Base-by-base conservation (phyloP, 2,329 filamentous ascomycete species). In the Dactylonectria estremocensis region DNA sequence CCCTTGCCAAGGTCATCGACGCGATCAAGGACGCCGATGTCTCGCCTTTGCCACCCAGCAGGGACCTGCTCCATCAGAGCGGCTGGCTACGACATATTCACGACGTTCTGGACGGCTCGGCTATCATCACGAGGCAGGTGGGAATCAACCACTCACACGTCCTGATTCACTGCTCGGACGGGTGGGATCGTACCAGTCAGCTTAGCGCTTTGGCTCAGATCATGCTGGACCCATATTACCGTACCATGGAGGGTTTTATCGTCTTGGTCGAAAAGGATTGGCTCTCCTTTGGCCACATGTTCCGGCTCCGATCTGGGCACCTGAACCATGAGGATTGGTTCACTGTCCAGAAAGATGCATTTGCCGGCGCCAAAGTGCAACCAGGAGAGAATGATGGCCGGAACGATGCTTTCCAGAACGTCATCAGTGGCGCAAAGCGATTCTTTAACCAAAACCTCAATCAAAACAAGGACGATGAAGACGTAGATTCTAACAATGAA, bases 271-370 rank as follows among this genome's bases (percentile, higher is more conserved):
- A 99, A 81, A 99, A 99, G 80, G 96, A 99, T 78, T 99, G 96
- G 94, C 83, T 99, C 13, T 96, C 95, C 0, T 99, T 98, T 82
- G 96, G 96, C 2, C 95, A 99, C 81, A 98, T 97, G 92, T 99
- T 99, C 82, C 91, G 95, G 61, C 90, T 97, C 75, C 91, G 96
- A n/a, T 93, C 93, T 14, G 96, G 96, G 3, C 93, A 93, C 74
- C 83, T 98, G 62, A 94, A 91, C 76, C 93, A 93, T 71, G 95
- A 98, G 72, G 97, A 97, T 77, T 98, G 95, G 95, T 99, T 99
- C 77, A 87, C 90, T 18, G 89, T 94, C 28, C 94, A 98, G 78
- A 95, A 92, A 74, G 95, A 98, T 80, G 87, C 82, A 82, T 92
- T 86, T 85, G 93, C 83, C 73, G 92, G 89, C 18, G 84, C 87